Percentiles rank a stretch among this genome's conserved stretches.
Conservation (phyloP, 2,329 filamentous ascomycete species). For the Penicillium digitatum region DNA sequence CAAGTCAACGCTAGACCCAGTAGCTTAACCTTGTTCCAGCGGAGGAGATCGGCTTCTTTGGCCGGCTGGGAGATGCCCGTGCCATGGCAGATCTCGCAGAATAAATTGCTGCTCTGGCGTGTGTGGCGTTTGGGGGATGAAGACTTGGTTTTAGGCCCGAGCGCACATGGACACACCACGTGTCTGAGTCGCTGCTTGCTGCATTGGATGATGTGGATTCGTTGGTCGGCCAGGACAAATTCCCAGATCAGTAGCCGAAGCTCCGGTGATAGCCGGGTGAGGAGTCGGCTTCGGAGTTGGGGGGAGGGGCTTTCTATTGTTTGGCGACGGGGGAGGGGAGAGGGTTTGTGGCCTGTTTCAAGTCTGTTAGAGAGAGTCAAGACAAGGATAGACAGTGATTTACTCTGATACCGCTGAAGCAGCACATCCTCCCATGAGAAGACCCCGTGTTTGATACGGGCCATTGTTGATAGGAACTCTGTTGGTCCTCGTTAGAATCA, state of each 20-base stretch:
- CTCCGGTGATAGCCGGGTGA: constrained; percentile 34
- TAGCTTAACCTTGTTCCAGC: constrained; percentile 13
- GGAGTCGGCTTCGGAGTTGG: constrained; percentile 29
- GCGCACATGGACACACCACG: constrained; percentile 27
- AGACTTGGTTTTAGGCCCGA: not conserved
- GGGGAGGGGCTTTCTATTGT: constrained; percentile 7
- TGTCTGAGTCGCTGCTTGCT: constrained; percentile 31
- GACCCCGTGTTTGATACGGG: constrained; percentile 34
- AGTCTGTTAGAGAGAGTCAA: constrained; percentile 1
- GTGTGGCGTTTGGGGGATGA: not conserved
- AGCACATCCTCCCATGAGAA: constrained; percentile 43
- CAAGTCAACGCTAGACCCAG: constrained; percentile 32
- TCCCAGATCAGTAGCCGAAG: constrained; percentile 40
- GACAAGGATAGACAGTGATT: not conserved
- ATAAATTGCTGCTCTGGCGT: not conserved
- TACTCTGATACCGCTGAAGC: constrained; percentile 39
- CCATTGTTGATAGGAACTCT: constrained; percentile 22
- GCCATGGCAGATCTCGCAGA: constrained; percentile 36
- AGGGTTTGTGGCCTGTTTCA: constrained; percentile 31
- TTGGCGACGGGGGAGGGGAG: constrained; percentile 18
- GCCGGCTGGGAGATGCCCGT: constrained; percentile 27
- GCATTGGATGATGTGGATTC: constrained; percentile 38
- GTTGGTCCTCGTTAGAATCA: not conserved
- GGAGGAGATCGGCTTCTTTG: constrained; percentile 18
- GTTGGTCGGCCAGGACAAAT: constrained; percentile 27